Percentiles rank a stretch among this genome's conserved stretches.
phyloP scores from a whole-genome alignment of 2,329 filamentous ascomycete species.

The Coniochaeta sp. region DNA sequence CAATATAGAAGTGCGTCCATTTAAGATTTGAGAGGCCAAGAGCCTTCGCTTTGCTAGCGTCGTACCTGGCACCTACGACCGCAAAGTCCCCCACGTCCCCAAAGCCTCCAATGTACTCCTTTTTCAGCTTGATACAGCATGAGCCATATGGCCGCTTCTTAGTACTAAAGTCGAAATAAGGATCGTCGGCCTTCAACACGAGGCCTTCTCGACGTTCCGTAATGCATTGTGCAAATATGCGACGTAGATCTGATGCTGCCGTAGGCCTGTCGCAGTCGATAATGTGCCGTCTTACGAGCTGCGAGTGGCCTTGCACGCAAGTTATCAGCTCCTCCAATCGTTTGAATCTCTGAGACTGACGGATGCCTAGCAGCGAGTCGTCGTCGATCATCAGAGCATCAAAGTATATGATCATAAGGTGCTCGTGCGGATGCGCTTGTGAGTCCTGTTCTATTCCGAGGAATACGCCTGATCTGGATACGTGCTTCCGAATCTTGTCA shows the following conservation, averaged over 20 bases:
- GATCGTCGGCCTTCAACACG: constrained; percentile 70
- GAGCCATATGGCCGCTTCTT: constrained; percentile 28
- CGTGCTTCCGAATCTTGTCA: constrained; percentile 74
- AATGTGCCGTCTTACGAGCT: constrained; percentile 57
- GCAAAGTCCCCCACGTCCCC: constrained; percentile 81
- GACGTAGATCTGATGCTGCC: constrained; percentile 47
- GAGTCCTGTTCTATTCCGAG: constrained; percentile 64
- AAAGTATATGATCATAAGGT: constrained; percentile 56
- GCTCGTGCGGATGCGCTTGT: constrained; percentile 43
- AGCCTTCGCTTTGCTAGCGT: constrained; percentile 52
- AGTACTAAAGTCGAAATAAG: constrained; percentile 59
- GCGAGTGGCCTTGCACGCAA: constrained; percentile 51
- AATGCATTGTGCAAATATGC: constrained; percentile 62
- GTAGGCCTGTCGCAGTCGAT: constrained; percentile 55
- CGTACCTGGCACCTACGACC: constrained; percentile 66
- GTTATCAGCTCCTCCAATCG: constrained; percentile 48
- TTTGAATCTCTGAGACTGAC: constrained; percentile 52
- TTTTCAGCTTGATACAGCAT: constrained; percentile 76
- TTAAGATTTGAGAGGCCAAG: constrained; percentile 46
- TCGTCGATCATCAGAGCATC: constrained; percentile 48
- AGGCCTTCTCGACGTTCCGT: constrained; percentile 65
- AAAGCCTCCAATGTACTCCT: constrained; percentile 71
- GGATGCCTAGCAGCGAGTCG: constrained; percentile 38
- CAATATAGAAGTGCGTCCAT: constrained; percentile 78
- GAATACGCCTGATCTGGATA: constrained; percentile 63